Percentiles rank a stretch among this genome's conserved stretches.
Conservation (phyloP, 2,329 filamentous ascomycete species). For the Diaporthe aspalathi region DNA sequence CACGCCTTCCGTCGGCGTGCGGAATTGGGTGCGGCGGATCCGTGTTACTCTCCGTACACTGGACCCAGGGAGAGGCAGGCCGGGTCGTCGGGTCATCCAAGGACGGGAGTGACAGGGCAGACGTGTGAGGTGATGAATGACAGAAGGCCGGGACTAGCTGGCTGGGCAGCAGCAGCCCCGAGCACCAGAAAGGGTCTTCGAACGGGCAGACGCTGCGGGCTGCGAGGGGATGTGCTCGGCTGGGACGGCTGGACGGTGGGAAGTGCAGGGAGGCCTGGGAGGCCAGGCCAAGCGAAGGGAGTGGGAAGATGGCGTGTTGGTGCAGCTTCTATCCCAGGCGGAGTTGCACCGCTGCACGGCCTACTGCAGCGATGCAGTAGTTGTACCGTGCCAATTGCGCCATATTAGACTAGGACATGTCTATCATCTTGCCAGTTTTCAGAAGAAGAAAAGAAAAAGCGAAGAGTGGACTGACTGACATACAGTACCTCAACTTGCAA, state of each 20-base stretch:
- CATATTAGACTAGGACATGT: slow-evolving; percentile 28
- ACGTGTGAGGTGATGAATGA: slow-evolving; percentile 11
- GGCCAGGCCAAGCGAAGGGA: slow-evolving; percentile 17
- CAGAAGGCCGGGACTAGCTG: slow-evolving; percentile 3
- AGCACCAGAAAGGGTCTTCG: slow-evolving; percentile 7
- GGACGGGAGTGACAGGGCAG: slow-evolving; percentile 19
- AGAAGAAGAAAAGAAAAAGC: too few species aligned
- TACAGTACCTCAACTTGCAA: background rate
- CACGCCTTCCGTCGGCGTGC: background rate
- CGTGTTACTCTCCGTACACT: slow-evolving; percentile 1
- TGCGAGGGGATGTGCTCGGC: too few species aligned
- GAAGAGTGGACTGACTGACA: too few species aligned
- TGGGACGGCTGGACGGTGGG: slow-evolving; percentile 4
- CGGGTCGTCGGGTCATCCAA: slow-evolving; percentile 27
- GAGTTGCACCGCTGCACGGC: slow-evolving; percentile 18
- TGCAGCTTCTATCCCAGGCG: slow-evolving; percentile 20
- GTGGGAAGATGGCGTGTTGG: background rate
- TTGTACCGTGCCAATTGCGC: slow-evolving; percentile 24
- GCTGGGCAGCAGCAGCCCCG: slow-evolving; percentile 24
- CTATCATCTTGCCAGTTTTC: background rate
- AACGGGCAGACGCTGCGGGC: too few species aligned
- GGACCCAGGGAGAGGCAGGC: slow-evolving; percentile 7
- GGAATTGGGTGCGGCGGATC: background rate
- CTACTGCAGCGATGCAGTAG: slow-evolving; percentile 18
- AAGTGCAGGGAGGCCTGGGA: background rate